phyloP scores from a whole-genome alignment of 371 early-diverging fungal genomes.

The Capillidium heterosporum region DNA sequence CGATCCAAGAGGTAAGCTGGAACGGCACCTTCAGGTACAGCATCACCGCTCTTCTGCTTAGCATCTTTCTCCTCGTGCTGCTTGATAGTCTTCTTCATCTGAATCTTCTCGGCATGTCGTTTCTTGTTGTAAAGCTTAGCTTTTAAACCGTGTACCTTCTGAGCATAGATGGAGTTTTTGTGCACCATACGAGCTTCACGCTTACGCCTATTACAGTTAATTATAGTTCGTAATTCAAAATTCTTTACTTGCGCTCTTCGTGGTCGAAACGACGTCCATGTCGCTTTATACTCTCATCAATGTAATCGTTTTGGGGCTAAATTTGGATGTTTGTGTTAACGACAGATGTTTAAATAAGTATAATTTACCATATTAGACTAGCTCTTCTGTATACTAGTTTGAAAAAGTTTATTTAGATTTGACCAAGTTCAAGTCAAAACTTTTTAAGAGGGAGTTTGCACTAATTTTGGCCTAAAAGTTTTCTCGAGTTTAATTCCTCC shows the following conservation, averaged over 20 bases:
- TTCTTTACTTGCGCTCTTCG: slow-evolving; percentile 79
- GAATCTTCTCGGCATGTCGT: slow-evolving; percentile 97
- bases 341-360: no score
- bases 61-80: slow-evolving; percentile 92
- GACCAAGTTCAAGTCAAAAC: no score
- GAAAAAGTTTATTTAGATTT: no score
- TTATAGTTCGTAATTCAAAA: background rate
- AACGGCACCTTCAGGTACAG: slow-evolving; percentile 87
- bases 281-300: slow-evolving; percentile 96
- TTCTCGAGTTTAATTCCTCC: no score
- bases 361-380: no score
- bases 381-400: no score
- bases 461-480: no score
- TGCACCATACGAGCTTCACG: slow-evolving; percentile 88
- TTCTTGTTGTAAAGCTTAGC: slow-evolving; percentile 99
- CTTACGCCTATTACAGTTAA: slow-evolving; percentile 59
- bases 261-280: slow-evolving; percentile 96
- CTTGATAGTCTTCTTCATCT: slow-evolving; percentile 98
- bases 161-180: slow-evolving; percentile 78
- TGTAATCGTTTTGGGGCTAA: slow-evolving; percentile 99
- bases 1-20: slow-evolving; percentile 98
- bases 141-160: slow-evolving; percentile 95
- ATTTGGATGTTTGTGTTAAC: no score
- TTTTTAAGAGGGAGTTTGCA: no score
- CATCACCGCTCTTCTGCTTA: slow-evolving; percentile 74